A percentile compares a stretch with the other conserved stretches of the same genome.
Conservation (phyloP, 768 basidiomycete species). For the Amanita polypyramis region DNA sequence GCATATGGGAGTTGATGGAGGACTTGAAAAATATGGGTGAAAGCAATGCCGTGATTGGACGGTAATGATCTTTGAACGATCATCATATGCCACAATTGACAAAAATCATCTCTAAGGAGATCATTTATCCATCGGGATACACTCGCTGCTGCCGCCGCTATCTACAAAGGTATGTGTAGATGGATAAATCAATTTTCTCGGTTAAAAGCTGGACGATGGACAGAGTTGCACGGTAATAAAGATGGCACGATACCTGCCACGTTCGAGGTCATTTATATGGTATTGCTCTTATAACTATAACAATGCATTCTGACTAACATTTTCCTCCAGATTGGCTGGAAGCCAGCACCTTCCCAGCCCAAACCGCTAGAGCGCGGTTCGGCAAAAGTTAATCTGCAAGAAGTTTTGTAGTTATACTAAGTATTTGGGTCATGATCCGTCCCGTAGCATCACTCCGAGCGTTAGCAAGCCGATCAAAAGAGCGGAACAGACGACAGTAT, state of each 20-base stretch:
- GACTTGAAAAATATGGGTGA: slow-evolving; percentile 98
- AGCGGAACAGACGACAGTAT: too few species aligned
- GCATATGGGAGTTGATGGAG: slow-evolving; percentile 91
- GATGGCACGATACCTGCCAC: slow-evolving; percentile 88
- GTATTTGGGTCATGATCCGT: too few species aligned
- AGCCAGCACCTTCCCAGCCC: slow-evolving; percentile 31
- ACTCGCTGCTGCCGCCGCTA: slow-evolving; percentile 81
- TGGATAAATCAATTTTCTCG: background rate
- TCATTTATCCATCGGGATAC: slow-evolving; percentile 75
- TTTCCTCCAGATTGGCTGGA: slow-evolving; percentile 33
- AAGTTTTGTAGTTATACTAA: slow-evolving; percentile 21
- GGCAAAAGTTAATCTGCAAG: slow-evolving; percentile 32
- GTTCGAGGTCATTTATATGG: slow-evolving; percentile 94
- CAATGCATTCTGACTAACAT: slow-evolving; percentile 1
- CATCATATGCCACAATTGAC: background rate
- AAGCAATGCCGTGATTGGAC: slow-evolving; percentile 79
- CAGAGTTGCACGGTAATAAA: slow-evolving; percentile 77
- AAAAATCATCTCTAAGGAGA: slow-evolving; percentile 32
- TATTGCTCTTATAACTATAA: background rate
- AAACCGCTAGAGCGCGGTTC: slow-evolving; percentile 35
- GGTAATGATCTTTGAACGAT: slow-evolving; percentile 30
- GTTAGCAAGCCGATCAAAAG: too few species aligned
- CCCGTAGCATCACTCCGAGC: background rate
- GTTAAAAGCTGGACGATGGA: background rate
- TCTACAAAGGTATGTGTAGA: slow-evolving; percentile 67